Percentiles rank a stretch among this genome's conserved stretches.
Conservation (phyloP, 2,329 filamentous ascomycete genomes). For the Xylariaceae sp. region DNA sequence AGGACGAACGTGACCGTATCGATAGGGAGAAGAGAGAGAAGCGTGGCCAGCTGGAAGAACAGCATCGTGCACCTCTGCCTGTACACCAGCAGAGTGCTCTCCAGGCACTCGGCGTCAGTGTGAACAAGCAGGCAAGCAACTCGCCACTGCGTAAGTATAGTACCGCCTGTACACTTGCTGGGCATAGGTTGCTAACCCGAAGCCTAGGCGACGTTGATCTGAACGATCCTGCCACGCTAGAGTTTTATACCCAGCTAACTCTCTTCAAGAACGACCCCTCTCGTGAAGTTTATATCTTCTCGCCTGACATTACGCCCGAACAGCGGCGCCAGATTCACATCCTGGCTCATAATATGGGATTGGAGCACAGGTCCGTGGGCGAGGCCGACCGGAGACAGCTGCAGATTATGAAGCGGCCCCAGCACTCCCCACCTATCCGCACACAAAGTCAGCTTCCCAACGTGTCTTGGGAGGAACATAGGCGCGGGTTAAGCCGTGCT, state of each 20-base stretch:
- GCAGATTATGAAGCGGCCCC: constrained; percentile 70
- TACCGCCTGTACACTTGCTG: constrained; percentile 1
- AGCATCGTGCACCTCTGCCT: constrained; percentile 70
- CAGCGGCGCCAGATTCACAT: constrained; percentile 90
- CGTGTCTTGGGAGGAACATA: constrained; percentile 68
- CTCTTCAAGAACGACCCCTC: constrained; percentile 77
- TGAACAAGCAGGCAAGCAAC: constrained; percentile 53
- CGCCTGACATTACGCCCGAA: constrained; percentile 70
- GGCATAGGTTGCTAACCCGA: constrained; percentile 11
- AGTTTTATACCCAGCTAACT: constrained; percentile 84
- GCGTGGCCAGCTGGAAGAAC: constrained; percentile 91
- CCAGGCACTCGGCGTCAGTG: constrained; percentile 66
- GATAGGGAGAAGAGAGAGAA: constrained; percentile 96
- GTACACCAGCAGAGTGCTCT: constrained; percentile 81
- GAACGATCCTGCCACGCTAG: constrained; percentile 81
- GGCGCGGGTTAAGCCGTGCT: constrained; percentile 81
- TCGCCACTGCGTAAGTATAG: constrained; percentile 42
- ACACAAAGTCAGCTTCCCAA: constrained; percentile 52
- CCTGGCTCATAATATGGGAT: constrained; percentile 87
- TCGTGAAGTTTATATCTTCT: constrained; percentile 79
- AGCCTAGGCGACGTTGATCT: constrained; percentile 66
- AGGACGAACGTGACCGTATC: constrained; percentile 90
- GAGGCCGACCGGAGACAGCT: constrained; percentile 83
- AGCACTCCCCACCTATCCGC: constrained; percentile 48
- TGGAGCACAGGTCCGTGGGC: constrained; percentile 86